phyloP scores from a whole-genome alignment of 495 filamentous ascomycete genomes.

The Aspergillus avenaceus region DNA sequence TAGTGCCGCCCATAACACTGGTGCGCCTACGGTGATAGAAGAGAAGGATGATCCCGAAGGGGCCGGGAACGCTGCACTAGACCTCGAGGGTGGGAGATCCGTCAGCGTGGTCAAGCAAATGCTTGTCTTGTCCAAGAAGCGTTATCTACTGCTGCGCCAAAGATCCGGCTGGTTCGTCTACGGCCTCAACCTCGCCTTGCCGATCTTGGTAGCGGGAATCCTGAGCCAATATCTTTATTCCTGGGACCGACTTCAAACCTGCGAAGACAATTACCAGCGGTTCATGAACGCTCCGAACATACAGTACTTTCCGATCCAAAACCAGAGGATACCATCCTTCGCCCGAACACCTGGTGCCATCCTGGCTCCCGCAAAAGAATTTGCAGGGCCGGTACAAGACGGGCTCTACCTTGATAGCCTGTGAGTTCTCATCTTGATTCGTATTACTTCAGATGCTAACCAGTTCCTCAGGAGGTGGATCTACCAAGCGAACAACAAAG shows the following conservation, averaged over 20 bases:
- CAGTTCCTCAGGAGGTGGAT: too few relatives aligned
- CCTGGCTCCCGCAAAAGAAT: not conserved
- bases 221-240: not conserved
- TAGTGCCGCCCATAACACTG: not conserved
- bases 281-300: too few relatives aligned
- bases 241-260: not conserved
- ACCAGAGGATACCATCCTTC: not conserved
- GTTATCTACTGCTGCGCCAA: not conserved
- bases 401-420: not conserved
- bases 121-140: not conserved
- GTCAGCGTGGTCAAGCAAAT: not conserved
- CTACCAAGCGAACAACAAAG: too few relatives aligned
- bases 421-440: not conserved
- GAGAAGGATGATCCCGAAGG: not conserved
- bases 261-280: not conserved
- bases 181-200: not conserved
- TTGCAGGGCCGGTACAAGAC: not conserved
- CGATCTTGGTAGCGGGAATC: not conserved
- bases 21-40: not conserved
- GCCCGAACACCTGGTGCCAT: not conserved
- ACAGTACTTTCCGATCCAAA: too few relatives aligned
- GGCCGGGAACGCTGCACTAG: not conserved
- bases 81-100: not conserved
- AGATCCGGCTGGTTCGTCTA: not conserved
- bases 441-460: too few relatives aligned